Evolutionary conservation across 495 filamentous ascomycete species (phyloP).

Genomic region (Daldinia decipiens): DNA sequence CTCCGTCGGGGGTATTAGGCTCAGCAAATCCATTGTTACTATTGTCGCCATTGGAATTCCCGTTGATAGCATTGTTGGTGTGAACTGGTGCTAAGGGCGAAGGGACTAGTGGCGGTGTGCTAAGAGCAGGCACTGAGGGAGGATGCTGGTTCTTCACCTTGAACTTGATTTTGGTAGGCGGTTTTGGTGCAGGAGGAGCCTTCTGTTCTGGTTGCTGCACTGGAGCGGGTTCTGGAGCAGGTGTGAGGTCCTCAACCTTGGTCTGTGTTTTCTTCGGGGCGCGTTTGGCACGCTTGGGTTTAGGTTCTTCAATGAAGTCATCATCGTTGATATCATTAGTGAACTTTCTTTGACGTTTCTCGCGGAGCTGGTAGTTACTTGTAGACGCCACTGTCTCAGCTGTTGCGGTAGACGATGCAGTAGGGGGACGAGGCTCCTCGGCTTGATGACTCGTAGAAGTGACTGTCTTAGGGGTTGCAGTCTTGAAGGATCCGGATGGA

Average conservation of each 20-base stretch:
- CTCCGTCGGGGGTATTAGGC: slow-evolving; percentile 18
- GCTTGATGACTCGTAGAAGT: slow-evolving; percentile 15
- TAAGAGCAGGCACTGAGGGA: slow-evolving; percentile 28
- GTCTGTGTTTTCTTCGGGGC: slow-evolving; percentile 38
- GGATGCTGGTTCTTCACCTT: slow-evolving; percentile 32
- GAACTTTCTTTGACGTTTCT: slow-evolving; percentile 47
- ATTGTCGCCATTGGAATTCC: slow-evolving; percentile 14
- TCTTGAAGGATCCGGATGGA: slow-evolving; percentile 28
- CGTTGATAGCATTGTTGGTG: slow-evolving; percentile 11
- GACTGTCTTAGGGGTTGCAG: slow-evolving; percentile 14
- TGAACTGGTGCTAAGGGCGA: slow-evolving; percentile 11
- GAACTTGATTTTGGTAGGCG: slow-evolving; percentile 37
- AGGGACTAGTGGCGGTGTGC: slow-evolving; percentile 36
- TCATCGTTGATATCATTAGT: slow-evolving; percentile 42
- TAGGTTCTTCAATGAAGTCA: slow-evolving; percentile 34
- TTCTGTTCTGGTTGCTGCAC: slow-evolving; percentile 25
- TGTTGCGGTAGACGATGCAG: slow-evolving; percentile 46
- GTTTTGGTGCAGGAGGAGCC: slow-evolving; percentile 18
- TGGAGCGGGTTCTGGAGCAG: slow-evolving; percentile 19
- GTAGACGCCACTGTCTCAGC: slow-evolving; percentile 44
- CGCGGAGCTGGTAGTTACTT: slow-evolving; percentile 45
- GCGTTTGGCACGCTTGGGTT: slow-evolving; percentile 44
- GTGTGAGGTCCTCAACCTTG: slow-evolving; percentile 17
- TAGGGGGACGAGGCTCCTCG: slow-evolving; percentile 44
- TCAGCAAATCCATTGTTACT: slow-evolving; percentile 26